Evolutionary conservation across 176 grass and related monocot genomes (phyloP), one percentile per base, ranked within the genome.

Genomic region (Triticum monococcum): DNA sequence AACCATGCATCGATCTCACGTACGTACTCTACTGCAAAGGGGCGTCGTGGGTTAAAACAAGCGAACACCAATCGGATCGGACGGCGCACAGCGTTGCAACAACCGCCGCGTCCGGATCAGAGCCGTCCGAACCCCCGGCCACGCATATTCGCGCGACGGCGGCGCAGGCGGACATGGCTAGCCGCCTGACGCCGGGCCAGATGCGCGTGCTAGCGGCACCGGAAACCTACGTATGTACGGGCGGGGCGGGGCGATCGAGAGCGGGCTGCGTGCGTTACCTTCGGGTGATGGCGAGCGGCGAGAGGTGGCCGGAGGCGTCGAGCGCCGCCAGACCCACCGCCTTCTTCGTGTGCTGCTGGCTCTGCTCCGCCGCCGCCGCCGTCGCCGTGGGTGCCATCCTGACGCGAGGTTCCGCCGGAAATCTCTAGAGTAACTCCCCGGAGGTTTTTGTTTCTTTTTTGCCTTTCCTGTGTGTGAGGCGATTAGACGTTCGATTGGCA

Each of bases 261-360:
- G 60, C 60, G n/a, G n/a, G 3, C 25, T 3, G 56, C 1, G 60
- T 3, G 56, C 1, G 60, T 62, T 43, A 91, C 94, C 94, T 91
- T 5, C 94, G 81, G 52, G 87, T 81, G 79, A 96, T 83, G 67
- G 41, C 5, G 52, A 93, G 88, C 76, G 91, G 91, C 70, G 81
- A 89, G 84, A 96, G 94, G 71, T 77, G 78, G 11, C 91, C 91
- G n/a, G 94, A 91, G 50, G 62, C 1, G 82, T 96, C 89, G 37
- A 28, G 79, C 84, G 91, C 89, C 23, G 87, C 94, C 8, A 91
- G 87, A 4, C 85, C 94, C 26, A 81, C 76, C 28, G 84, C 94
- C 86, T 89, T 95, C 63, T 84, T 67, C 16, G 89, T 57, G 69
- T 77, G 89, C 85, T 88, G 81, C 71, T 30, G 62, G 22, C 52